Percentiles rank a stretch among this genome's conserved stretches.
Evolutionary conservation across 805 yeast genomes (phyloP).

Genomic region (Priceomyces carsonii): DNA sequence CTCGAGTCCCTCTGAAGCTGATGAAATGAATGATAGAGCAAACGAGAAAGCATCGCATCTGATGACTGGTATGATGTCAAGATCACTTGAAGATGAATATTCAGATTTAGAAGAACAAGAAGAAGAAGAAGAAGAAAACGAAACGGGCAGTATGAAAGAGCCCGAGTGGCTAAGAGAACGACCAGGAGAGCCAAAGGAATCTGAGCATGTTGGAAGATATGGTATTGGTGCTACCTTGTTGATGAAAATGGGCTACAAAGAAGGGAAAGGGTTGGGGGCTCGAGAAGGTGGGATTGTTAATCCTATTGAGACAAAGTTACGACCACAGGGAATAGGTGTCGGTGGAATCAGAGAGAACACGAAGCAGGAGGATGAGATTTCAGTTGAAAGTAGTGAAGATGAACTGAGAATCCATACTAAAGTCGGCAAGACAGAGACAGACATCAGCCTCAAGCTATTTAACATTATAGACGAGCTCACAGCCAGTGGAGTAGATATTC

Average conservation of each 20-base stretch:
- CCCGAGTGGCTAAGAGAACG: no score
- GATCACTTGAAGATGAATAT: constrained; percentile 15
- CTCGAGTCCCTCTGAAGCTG: neutral
- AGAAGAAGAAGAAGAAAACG: constrained; percentile 11
- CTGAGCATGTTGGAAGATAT: constrained; percentile 38
- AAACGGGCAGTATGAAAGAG: constrained; percentile 50
- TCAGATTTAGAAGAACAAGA: constrained; percentile 21
- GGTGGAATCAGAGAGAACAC: constrained; percentile 56
- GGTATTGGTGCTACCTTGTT: constrained; percentile 85
- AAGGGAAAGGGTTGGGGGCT: constrained; percentile 84
- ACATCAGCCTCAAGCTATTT: constrained; percentile 24
- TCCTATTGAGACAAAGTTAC: constrained; percentile 72
- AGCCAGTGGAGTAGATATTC: constrained; percentile 32
- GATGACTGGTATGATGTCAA: constrained; percentile 12
- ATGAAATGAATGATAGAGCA: neutral
- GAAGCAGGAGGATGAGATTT: constrained; percentile 13
- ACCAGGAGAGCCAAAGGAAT: neutral
- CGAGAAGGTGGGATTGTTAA: constrained; percentile 68
- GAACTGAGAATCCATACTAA: constrained; percentile 14
- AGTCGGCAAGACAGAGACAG: neutral
- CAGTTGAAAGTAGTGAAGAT: constrained; percentile 22
- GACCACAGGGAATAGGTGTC: constrained; percentile 73
- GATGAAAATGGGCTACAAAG: constrained; percentile 82
- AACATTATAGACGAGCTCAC: constrained; percentile 39
- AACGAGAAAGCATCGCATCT: neutral